Evolutionary conservation across 148 eudicot genomes (phyloP).

Genomic region (Linanthus parryae): DNA sequence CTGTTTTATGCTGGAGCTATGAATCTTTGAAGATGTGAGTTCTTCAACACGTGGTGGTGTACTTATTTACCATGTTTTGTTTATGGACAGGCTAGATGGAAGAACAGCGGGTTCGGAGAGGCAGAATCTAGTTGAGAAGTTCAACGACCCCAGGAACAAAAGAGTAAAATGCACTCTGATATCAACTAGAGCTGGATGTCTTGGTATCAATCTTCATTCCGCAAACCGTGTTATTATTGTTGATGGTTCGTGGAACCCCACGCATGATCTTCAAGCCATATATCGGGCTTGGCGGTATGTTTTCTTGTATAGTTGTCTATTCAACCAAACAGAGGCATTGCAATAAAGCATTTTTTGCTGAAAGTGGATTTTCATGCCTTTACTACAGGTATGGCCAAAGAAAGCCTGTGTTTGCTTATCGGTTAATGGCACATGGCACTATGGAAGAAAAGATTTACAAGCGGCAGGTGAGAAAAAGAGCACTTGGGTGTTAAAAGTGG

Average conservation of each 20-base stretch:
- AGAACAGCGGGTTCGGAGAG: constrained; percentile 79
- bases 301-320: too few species aligned
- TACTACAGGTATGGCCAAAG: constrained; percentile 86
- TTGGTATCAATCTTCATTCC: constrained; percentile 93
- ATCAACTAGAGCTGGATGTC: constrained; percentile 94
- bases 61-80: constrained; percentile 7
- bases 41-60: neutral
- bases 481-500: too few species aligned
- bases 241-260: constrained; percentile 99
- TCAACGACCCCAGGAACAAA: constrained; percentile 65
- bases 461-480: constrained; percentile 71
- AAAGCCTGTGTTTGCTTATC: constrained; percentile 96
- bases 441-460: constrained; percentile 97
- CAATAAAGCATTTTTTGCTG: neutral
- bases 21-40: neutral
- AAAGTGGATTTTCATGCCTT: neutral
- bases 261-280: constrained; percentile 97
- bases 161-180: constrained; percentile 91
- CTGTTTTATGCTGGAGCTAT: too few species aligned
- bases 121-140: constrained; percentile 80
- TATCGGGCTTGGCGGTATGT: constrained; percentile 94
- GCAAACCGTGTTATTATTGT: constrained; percentile 95
- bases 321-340: too few species aligned
- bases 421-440: constrained; percentile 87
- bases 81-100: constrained; percentile 79